Conservation (phyloP, 2,329 filamentous ascomycete species). For the Fusarium algeriense region DNA sequence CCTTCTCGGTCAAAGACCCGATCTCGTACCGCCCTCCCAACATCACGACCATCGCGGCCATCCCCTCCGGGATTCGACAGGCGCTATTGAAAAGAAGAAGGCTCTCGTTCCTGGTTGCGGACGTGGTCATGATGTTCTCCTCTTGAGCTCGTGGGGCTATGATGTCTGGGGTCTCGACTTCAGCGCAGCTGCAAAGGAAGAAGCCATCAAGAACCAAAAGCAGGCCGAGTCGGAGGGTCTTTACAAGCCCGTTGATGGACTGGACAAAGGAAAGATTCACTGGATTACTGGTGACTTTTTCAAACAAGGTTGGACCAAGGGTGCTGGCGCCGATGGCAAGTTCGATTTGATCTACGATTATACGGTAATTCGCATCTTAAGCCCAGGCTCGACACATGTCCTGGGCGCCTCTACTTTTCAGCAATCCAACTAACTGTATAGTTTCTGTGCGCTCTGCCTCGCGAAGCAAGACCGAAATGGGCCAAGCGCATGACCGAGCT, state of each 20-base stretch:
- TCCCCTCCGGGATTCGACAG: slow-evolving; percentile 41
- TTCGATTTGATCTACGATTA: slow-evolving; percentile 78
- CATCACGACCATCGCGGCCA: slow-evolving; percentile 49
- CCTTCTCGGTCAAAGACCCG: slow-evolving; percentile 59
- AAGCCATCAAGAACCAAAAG: slow-evolving; percentile 60
- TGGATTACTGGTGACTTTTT: slow-evolving; percentile 78
- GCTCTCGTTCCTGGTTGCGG: slow-evolving; percentile 87
- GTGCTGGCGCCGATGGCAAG: slow-evolving; percentile 55
- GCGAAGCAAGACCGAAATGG: slow-evolving; percentile 64
- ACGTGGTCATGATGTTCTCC: slow-evolving; percentile 81
- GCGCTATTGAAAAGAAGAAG: slow-evolving; percentile 45
- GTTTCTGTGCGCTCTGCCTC: slow-evolving; percentile 74
- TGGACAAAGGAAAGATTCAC: slow-evolving; percentile 62
- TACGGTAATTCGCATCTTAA: slow-evolving; percentile 58
- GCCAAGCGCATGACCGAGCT: slow-evolving; percentile 64
- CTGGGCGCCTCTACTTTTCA: background rate
- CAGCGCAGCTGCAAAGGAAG: slow-evolving; percentile 61
- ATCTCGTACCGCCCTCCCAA: slow-evolving; percentile 58
- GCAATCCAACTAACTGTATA: slow-evolving; percentile 48
- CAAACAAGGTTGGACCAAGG: slow-evolving; percentile 65
- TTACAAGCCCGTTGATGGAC: slow-evolving; percentile 56
- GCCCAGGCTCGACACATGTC: background rate
- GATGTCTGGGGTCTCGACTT: slow-evolving; percentile 82
- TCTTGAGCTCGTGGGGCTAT: slow-evolving; percentile 81
- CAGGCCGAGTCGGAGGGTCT: slow-evolving; percentile 55